Base-by-base conservation (phyloP, 805 yeast genomes). In the Lachancea sp. region DNA sequence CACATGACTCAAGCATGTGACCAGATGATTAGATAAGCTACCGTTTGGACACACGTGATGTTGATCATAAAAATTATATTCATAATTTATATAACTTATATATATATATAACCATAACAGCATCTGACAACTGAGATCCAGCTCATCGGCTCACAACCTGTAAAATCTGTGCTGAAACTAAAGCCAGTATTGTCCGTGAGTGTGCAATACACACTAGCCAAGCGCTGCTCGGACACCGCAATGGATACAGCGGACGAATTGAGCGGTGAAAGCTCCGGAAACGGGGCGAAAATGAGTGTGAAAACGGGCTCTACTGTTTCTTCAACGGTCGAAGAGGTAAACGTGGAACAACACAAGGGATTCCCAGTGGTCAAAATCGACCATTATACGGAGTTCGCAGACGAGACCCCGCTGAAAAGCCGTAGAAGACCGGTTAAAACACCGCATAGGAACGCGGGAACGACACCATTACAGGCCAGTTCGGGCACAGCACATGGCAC, bases 311-410 rank as follows among this genome's bases (percentile, higher is more conserved):
- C 13, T 7, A 29, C 5, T 13, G 31, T 29, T 11, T 5, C 15
- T 11, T 5, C 15, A 5, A 29, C 31, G 15, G 31, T 13, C 15
- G 31, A 29, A 11, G 31, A 29, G 15, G 13, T 13, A 29, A 13
- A n/a, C 12, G n/a, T 19, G 26, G 38, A n/a, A 9, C 25, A n/a
- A 19, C n/a, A n/a, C n/a, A 19, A 35, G 27, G 27, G 27, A 17
- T 38, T 43, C 25, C 54, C 54, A 37, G 44, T 45, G 33, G 38
- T 50, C 25, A 49, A 42, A 39, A 41, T 49, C 33, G 54, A 50
- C 25, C 44, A 41, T n/a, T 35, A 32, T 33, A 27, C 30, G 16
- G 44, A 35, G n/a, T 17, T 15, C 11, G 26, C 32, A 3, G 48
- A 45, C 29, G 40, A 45, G 16, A 45, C 48, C 8, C 48, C 48